Evolutionary conservation across 2,329 filamentous ascomycete genomes (phyloP).

Genomic region (Rosellinia necatrix): DNA sequence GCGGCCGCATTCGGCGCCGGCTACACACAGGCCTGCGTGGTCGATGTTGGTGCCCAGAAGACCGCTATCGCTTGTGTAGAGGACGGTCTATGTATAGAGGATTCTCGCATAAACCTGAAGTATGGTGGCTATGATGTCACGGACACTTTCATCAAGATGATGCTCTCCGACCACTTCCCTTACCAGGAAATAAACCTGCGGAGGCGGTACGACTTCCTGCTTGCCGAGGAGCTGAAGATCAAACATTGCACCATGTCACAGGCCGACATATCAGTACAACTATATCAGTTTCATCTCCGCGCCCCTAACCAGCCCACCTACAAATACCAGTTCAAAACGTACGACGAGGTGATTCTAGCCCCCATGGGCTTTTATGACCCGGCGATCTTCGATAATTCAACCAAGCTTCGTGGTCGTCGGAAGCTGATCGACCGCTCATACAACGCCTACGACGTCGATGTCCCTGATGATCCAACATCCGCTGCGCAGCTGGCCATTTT

Average conservation of each 20-base stretch:
- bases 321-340: constrained; percentile 95
- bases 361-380: constrained; percentile 95
- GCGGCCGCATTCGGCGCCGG: constrained; percentile 94
- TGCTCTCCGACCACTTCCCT: constrained; percentile 94
- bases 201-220: constrained; percentile 86
- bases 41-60: constrained; percentile 96
- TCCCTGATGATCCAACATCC: constrained; percentile 86
- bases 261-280: constrained; percentile 83
- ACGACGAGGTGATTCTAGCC: constrained; percentile 93
- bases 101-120: constrained; percentile 93
- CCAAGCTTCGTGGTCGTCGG: constrained; percentile 78
- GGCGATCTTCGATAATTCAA: constrained; percentile 78
- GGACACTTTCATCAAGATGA: constrained; percentile 95
- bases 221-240: constrained; percentile 94
- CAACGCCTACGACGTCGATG: constrained; percentile 87
- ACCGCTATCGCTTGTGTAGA: constrained; percentile 97
- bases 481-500: constrained; percentile 76
- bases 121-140: constrained; percentile 92
- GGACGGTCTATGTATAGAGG: constrained; percentile 91
- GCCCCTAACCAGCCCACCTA: constrained; percentile 85
- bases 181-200: constrained; percentile 93
- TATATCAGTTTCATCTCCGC: constrained; percentile 88
- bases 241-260: constrained; percentile 93
- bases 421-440: constrained; percentile 86
- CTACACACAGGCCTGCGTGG: constrained; percentile 90